Evolutionary conservation across 108 stramenopile species (phyloP), one percentile per base, ranked within the genome.

Genomic region (Conticribra weissflogii): DNA sequence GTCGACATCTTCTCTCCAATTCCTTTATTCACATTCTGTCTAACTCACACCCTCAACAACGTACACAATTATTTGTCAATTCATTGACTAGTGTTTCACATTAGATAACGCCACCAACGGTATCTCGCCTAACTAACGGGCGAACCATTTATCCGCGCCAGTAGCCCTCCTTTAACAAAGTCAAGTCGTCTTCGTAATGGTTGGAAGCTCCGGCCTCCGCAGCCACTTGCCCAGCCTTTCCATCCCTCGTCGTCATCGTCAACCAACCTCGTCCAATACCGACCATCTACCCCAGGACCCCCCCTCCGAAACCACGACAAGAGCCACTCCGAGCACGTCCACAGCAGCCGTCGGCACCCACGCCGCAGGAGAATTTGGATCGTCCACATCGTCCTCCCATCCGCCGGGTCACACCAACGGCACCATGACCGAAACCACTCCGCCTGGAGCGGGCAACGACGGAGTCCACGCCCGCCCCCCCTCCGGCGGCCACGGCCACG

Each of bases 131-230:
- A n/a, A n/a, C n/a, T n/a, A n/a, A n/a, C n/a, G n/a, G n/a, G n/a
- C n/a, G n/a, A n/a, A n/a, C n/a, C n/a, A n/a, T n/a, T n/a, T n/a
- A n/a, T n/a, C n/a, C n/a, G n/a, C n/a, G n/a, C n/a, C n/a, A n/a
- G n/a, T n/a, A n/a, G n/a, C n/a, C n/a, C n/a, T n/a, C n/a, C n/a
- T 23, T 31, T n/a, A 23, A 18, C 29, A 27, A 25, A 15, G 22
- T 36, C 33, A 59, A 32, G 28, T 56, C 55, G 55, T 56, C 36
- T 5, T 41, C 5, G 8, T 8, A 51, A 21, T 17, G 50, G 50
- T 17, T 4, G 16, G 18, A 51, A 51, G 19, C 19, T 41, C 36
- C 36, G 12, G 36, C 36, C 36, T 41, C 12, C 36, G 36, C 12
- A 41, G 12, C 12, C 36, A 41, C 12, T 41, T 41, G 36, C 36